Evolutionary conservation across 31 red algal genomes (phyloP).

Genomic region (Pterothamnion heteromorphum): DNA sequence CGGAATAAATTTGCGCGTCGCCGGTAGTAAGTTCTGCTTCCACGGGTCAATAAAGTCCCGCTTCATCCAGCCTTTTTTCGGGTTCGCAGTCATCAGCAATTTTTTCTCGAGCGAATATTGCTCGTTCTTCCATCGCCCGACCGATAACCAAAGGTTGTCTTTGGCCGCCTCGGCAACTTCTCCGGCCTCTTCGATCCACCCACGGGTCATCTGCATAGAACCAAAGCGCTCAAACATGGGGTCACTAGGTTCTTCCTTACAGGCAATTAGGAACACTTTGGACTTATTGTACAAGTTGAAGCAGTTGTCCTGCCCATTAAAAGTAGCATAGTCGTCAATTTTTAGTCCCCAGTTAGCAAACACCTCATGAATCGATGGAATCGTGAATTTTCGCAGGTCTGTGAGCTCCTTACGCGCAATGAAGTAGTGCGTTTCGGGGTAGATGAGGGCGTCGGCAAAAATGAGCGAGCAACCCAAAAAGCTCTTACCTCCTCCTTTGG

Average conservation of each 20-base stretch:
- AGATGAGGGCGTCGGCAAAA: too few relatives aligned
- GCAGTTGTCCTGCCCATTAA: too few relatives aligned
- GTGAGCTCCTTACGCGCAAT: too few relatives aligned
- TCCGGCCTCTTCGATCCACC: background rate
- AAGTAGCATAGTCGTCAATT: too few relatives aligned
- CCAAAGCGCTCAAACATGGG: background rate
- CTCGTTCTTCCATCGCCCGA: background rate
- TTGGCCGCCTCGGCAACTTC: background rate
- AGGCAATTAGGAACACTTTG: too few relatives aligned
- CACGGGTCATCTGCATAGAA: background rate
- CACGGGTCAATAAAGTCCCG: background rate
- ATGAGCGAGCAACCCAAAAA: background rate
- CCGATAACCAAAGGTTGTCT: background rate
- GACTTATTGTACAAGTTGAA: too few relatives aligned
- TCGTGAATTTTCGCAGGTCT: too few relatives aligned
- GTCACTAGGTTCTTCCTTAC: too few relatives aligned
- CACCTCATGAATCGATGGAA: too few relatives aligned
- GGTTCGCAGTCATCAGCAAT: background rate
- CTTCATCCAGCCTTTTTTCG: background rate
- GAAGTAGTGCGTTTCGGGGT: too few relatives aligned
- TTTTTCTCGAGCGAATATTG: background rate
- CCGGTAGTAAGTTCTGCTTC: background rate
- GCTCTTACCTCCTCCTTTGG: background rate
- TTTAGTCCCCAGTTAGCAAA: too few relatives aligned
- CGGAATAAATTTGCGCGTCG: background rate